Evolutionary conservation across 2,329 filamentous ascomycete genomes (phyloP).

Genomic region (Akanthomyces lecanii): DNA sequence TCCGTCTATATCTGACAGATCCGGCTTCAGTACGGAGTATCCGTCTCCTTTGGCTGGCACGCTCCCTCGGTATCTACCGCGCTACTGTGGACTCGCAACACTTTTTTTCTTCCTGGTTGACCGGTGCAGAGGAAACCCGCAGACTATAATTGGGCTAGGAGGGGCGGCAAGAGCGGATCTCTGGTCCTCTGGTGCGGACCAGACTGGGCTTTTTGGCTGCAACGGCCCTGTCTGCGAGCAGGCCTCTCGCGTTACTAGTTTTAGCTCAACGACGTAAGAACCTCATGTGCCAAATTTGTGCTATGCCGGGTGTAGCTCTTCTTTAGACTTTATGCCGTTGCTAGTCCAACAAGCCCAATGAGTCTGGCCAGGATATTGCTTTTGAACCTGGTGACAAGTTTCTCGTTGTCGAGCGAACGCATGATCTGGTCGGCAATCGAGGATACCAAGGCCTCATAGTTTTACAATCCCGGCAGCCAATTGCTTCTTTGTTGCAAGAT

Average conservation of each 20-base stretch:
- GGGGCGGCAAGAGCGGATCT: slow-evolving; percentile 9
- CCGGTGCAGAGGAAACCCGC: slow-evolving; percentile 1
- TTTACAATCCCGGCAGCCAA: not conserved
- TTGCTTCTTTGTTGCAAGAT: not conserved
- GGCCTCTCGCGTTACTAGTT: not conserved
- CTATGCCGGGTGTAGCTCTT: not conserved
- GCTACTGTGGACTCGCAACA: not conserved
- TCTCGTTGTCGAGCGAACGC: slow-evolving; percentile 4
- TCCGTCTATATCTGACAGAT: not conserved
- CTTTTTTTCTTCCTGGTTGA: not conserved
- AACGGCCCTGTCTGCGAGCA: not conserved
- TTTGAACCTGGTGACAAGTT: not conserved
- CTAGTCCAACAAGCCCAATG: slow-evolving; percentile 3
- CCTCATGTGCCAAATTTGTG: not conserved
- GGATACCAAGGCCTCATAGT: not conserved
- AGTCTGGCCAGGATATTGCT: not conserved
- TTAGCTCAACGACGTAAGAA: not conserved
- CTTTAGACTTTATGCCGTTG: not conserved
- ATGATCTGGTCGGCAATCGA: slow-evolving; percentile 2
- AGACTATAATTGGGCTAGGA: slow-evolving; percentile 5
- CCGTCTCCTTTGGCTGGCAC: not conserved
- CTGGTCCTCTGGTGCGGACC: not conserved
- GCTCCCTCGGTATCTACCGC: not conserved
- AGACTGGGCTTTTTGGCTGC: not conserved
- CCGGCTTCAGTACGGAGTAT: too few relatives aligned